Conservation (phyloP, 306 rosid genomes). For the Castanea sativa region DNA sequence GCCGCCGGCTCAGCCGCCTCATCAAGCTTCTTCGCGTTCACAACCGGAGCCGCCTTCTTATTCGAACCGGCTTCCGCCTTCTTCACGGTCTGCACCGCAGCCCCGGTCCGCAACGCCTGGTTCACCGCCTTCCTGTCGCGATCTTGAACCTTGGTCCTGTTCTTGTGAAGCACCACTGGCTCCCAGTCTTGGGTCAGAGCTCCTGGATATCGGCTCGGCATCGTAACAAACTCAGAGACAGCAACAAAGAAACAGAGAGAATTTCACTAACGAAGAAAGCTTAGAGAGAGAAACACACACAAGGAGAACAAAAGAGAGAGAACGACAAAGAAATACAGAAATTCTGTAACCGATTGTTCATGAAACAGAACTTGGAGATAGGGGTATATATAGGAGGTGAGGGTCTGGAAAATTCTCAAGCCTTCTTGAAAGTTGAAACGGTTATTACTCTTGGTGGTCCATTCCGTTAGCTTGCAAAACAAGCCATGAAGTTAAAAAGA, state of each 20-base stretch:
- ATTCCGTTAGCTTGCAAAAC: background rate
- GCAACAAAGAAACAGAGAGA: background rate
- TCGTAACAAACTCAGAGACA: background rate
- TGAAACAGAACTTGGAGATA: background rate
- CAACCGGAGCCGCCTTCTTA: slow-evolving; percentile 48
- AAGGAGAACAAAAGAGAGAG: background rate
- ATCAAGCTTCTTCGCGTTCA: slow-evolving; percentile 61
- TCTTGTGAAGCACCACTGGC: slow-evolving; percentile 62
- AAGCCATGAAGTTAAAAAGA: background rate
- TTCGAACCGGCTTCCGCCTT: slow-evolving; percentile 63
- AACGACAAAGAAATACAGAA: no score
- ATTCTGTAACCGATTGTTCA: no score
- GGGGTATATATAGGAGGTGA: slow-evolving; percentile 4
- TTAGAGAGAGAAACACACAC: no score
- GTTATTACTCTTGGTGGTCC: background rate
- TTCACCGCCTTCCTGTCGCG: slow-evolving; percentile 66
- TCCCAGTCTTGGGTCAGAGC: slow-evolving; percentile 74
- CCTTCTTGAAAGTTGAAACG: background rate
- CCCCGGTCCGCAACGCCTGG: slow-evolving; percentile 72
- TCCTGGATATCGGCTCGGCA: slow-evolving; percentile 72
- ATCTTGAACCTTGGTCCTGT: slow-evolving; percentile 53
- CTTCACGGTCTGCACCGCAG: slow-evolving; percentile 53
- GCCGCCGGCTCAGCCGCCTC: slow-evolving; percentile 71
- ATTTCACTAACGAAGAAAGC: background rate
- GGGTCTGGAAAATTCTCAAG: slow-evolving; percentile 36